Evolutionary conservation across 208 protist genomes (phyloP), one percentile per base, ranked within the genome.

Genomic region (Trypanosoma platydactyli): DNA sequence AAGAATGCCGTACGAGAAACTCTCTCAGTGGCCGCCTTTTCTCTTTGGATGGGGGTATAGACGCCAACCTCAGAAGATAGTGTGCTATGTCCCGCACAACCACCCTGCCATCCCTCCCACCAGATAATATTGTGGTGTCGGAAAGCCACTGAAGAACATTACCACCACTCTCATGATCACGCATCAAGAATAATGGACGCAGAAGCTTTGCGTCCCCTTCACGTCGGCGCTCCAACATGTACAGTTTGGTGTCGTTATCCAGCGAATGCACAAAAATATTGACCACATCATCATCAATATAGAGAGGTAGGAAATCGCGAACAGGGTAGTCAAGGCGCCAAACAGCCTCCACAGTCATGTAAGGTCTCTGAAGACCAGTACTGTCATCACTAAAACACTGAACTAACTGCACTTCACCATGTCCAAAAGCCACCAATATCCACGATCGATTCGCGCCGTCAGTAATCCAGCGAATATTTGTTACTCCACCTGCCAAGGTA

Each of bases 171-270:
- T 79, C 80, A 71, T 94, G 86, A 56, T 92, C 85, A 48, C 78
- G 80, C 66, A 92, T 86, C 5, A 91, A 59, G 61, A 90, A 88
- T 16, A 84, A 69, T 11, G 88, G 88, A n/a, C 88, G 86, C 16
- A 89, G 60, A 30, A 83, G 65, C 44, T 71, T 73, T 24, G 38
- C 24, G 18, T 96, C 86, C 16, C 64, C 66, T 40, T 88, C 86
- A 27, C 76, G 55, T n/a, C 67, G 67, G n/a, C 80, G 81, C 24
- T 93, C 84, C 30, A 96, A 53, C 9, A 71, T 73, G 70, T 96
- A 96, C 20, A 96, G 57, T 64, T 94, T 94, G 3, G 88, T 83
- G 67, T 92, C 86, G 52, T 89, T 90, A 68, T 96, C 91, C 27
- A 81, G 50, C 15, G 91, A 94, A 61, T 89, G 79, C 27, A 80